phyloP scores from a whole-genome alignment of 2,329 filamentous ascomycete species.

The Drechslerella coelobrocha region DNA sequence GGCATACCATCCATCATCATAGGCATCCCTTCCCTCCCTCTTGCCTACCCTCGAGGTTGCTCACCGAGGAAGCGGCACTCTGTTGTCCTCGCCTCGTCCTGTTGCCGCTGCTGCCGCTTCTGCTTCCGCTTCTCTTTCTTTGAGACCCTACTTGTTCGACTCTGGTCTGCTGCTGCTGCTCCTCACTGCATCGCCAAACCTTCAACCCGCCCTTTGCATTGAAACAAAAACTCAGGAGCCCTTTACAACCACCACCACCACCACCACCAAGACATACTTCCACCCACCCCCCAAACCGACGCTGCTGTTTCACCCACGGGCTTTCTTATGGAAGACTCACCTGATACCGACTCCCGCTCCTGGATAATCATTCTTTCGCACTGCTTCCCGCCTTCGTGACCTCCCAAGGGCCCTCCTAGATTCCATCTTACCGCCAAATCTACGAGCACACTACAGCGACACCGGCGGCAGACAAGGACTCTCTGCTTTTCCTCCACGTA shows the following conservation, averaged over 20 bases:
- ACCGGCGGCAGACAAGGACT: background rate
- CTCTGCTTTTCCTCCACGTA: background rate
- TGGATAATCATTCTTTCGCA: constrained; percentile 5
- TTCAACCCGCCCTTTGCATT: constrained; percentile 3
- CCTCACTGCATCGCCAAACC: background rate
- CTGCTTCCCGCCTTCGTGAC: constrained; percentile 15
- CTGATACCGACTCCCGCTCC: constrained; percentile 12
- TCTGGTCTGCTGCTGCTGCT: background rate
- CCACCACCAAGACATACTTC: too few relatives aligned
- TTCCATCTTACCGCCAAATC: background rate
- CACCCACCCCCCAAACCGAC: too few relatives aligned
- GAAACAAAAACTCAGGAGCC: constrained; percentile 19
- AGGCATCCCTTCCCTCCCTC: background rate
- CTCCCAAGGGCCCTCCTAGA: too few relatives aligned
- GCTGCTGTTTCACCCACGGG: constrained; percentile 9
- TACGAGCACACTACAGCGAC: background rate
- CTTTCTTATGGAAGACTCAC: constrained; percentile 44
- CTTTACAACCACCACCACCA: background rate
- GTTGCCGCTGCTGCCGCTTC: background rate
- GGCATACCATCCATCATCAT: too few relatives aligned
- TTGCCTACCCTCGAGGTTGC: background rate
- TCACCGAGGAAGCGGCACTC: background rate
- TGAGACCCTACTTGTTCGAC: too few relatives aligned
- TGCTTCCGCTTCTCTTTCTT: background rate
- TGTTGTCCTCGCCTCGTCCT: background rate